Evolutionary conservation across 768 basidiomycete genomes (phyloP).

Genomic region (Tulasnella sp.): DNA sequence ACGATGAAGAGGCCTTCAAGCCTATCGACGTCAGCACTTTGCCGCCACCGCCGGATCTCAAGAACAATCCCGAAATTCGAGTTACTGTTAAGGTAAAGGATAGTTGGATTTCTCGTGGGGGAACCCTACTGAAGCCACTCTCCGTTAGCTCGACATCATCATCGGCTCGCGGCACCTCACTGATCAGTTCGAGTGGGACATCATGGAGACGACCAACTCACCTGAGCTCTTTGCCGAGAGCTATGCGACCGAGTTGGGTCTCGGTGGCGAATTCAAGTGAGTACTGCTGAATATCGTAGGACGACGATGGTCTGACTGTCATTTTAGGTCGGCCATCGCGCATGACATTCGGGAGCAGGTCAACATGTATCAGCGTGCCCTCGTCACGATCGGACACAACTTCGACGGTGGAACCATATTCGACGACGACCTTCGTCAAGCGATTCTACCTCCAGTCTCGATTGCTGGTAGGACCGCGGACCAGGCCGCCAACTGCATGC

Average conservation of each 20-base stretch:
- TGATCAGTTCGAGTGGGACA: constrained; percentile 97
- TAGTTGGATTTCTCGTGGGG: not conserved
- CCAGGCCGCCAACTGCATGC: constrained; percentile 71
- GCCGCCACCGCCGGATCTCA: constrained; percentile 42
- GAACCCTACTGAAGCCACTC: not conserved
- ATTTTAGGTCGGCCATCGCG: constrained; percentile 77
- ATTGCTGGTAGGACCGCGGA: constrained; percentile 55
- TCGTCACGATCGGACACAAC: constrained; percentile 82
- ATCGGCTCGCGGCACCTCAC: constrained; percentile 86
- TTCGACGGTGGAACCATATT: constrained; percentile 64
- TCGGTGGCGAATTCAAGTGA: constrained; percentile 87
- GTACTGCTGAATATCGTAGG: constrained; percentile 21
- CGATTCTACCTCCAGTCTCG: constrained; percentile 74
- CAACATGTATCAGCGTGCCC: constrained; percentile 79
- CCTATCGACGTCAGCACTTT: constrained; percentile 18
- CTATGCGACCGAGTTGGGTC: constrained; percentile 75
- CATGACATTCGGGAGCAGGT: constrained; percentile 95
- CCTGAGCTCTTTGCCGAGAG: constrained; percentile 90
- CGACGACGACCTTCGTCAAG: constrained; percentile 84
- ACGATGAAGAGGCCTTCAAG: constrained; percentile 17
- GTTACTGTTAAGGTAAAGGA: constrained; percentile 76
- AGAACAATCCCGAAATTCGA: constrained; percentile 60
- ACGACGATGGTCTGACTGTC: not conserved
- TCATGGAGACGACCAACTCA: constrained; percentile 63
- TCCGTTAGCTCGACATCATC: constrained; percentile 77